Percentiles rank a stretch among this genome's conserved stretches.
phyloP scores from a whole-genome alignment of 345 rosid genomes.

The Jatropha curcas region DNA sequence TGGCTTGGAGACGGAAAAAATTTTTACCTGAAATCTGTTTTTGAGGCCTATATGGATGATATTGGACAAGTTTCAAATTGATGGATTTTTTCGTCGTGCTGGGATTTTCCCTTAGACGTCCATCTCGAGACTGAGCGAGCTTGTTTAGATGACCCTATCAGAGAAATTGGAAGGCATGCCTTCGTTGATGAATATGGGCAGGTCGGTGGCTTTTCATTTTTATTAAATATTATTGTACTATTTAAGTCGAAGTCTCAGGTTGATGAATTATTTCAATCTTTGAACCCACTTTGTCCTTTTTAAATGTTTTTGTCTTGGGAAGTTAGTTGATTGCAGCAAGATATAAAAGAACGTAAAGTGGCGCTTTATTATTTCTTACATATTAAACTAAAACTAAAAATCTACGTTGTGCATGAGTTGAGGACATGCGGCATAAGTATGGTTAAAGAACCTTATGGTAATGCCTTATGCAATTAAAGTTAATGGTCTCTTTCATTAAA shows the following conservation, averaged over 20 bases:
- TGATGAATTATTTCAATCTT: neutral
- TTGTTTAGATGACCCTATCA: conserved; percentile 87
- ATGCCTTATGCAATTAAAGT: too few relatives aligned
- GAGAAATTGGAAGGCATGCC: conserved; percentile 99
- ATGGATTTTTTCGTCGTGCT: conserved; percentile 53
- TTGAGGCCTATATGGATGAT: conserved; percentile 76
- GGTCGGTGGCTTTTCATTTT: conserved; percentile 42
- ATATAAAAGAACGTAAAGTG: too few relatives aligned
- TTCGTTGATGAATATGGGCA: conserved; percentile 99
- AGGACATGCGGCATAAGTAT: too few relatives aligned
- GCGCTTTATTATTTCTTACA: too few relatives aligned
- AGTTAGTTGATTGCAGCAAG: too few relatives aligned
- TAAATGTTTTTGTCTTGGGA: too few relatives aligned
- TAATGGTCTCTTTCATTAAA: too few relatives aligned
- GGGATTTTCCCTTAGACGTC: conserved; percentile 73
- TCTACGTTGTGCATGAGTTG: too few relatives aligned
- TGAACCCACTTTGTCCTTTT: too few relatives aligned
- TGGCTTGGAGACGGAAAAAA: conserved; percentile 94
- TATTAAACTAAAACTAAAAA: too few relatives aligned
- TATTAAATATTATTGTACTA: neutral
- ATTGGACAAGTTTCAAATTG: conserved; percentile 79
- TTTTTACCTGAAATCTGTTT: conserved; percentile 77
- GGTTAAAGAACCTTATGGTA: too few relatives aligned
- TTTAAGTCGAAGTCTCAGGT: too few relatives aligned
- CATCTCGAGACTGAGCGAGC: conserved; percentile 92